These are phyloP conservation scores for Xylaria sp. DNA, from an alignment of 2,329 filamentous ascomycete species.

Conservation along the genomic window DNA sequence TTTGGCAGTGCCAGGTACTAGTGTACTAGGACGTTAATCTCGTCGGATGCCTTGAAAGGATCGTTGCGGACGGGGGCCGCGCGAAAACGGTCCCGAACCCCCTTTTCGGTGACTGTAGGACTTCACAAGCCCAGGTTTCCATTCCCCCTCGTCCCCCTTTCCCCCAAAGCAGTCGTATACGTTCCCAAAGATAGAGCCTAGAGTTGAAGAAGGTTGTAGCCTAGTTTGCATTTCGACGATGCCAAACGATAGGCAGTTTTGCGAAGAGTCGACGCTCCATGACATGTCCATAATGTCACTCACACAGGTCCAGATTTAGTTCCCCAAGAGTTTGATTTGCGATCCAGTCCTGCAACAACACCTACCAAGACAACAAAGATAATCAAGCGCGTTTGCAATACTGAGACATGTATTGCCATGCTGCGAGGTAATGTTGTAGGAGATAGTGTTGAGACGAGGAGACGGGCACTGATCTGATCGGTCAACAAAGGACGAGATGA, in stretches of 20 bases:
- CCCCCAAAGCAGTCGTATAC: neutral
- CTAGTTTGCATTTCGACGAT: neutral
- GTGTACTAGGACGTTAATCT: neutral
- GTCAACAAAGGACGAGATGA: slow-evolving; percentile 6
- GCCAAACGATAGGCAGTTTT: neutral
- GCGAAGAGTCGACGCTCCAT: slow-evolving; percentile 1
- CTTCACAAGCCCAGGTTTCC: neutral
- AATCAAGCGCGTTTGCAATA: neutral
- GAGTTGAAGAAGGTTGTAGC: neutral
- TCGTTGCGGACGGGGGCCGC: slow-evolving; percentile 1
- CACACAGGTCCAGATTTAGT: neutral
- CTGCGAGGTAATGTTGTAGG: neutral
- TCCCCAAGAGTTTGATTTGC: neutral
- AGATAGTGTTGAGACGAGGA: neutral
- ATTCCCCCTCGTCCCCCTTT: slow-evolving; percentile 1
- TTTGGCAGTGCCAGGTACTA: neutral
- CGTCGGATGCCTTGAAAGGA: slow-evolving; percentile 20
- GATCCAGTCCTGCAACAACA: neutral
- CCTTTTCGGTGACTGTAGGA: slow-evolving; percentile 5
- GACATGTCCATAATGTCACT: neutral
- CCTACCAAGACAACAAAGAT: neutral
- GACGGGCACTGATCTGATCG: neutral
- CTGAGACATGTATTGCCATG: neutral
- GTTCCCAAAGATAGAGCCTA: neutral
- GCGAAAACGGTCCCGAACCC: neutral